These are phyloP conservation scores for Pisolithus albus DNA, from an alignment of 768 basidiomycete species.

Conservation along the genomic window DNA sequence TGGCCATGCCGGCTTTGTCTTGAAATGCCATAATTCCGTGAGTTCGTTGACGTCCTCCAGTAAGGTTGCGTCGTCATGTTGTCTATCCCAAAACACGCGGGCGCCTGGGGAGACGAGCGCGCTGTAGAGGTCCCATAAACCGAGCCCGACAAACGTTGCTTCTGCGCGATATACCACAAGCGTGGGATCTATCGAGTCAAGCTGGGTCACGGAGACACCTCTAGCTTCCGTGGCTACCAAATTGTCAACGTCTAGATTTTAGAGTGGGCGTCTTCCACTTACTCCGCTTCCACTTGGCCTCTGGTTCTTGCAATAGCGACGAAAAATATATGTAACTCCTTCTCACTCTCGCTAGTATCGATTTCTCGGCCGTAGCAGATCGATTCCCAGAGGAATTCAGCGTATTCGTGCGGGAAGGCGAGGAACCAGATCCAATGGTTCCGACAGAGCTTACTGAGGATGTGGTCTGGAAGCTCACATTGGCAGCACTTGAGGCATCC, in stretches of 20 bases:
- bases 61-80: conserved; percentile 77
- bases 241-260: conserved; percentile 1
- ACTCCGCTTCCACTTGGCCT: conserved; percentile 95
- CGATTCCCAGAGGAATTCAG: conserved; percentile 38
- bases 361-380: conserved; percentile 62
- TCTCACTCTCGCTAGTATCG: conserved; percentile 78
- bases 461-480: conserved; percentile 59
- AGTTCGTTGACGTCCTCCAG: conserved; percentile 87
- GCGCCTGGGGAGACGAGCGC: conserved; percentile 84
- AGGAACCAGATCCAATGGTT: conserved; percentile 36
- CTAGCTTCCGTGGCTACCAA: conserved; percentile 67
- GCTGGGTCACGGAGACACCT: conserved; percentile 90
- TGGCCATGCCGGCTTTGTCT: conserved; percentile 89
- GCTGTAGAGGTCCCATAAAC: conserved; percentile 90
- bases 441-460: conserved; percentile 51
- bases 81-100: conserved; percentile 80
- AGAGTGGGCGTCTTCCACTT: conserved; percentile 24
- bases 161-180: conserved; percentile 94
- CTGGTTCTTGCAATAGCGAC: conserved; percentile 92
- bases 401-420: conserved; percentile 27
- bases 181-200: conserved; percentile 96
- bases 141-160: conserved; percentile 93
- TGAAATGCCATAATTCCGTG: conserved; percentile 91
- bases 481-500: conserved; percentile 63
- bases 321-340: conserved; percentile 98